phyloP scores from a whole-genome alignment of 495 filamentous ascomycete species.

The Daldinia decipiens region DNA sequence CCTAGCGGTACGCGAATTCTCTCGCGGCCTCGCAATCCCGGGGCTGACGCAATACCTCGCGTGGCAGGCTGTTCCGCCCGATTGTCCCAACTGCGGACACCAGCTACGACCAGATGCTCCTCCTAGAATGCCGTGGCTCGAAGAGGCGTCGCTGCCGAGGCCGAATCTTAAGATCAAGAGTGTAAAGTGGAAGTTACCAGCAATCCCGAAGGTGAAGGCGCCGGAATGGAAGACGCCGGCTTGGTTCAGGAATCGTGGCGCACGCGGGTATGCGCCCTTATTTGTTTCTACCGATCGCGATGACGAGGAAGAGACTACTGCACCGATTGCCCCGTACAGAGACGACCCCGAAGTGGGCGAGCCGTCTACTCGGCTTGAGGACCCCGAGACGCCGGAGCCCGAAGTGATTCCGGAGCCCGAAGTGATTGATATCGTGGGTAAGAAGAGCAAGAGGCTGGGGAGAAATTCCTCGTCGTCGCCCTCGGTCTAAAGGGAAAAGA shows the following conservation, averaged over 20 bases:
- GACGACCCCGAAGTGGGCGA: conserved; percentile 40
- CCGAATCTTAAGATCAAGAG: conserved; percentile 19
- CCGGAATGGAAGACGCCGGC: conserved; percentile 47
- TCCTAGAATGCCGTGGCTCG: conserved; percentile 52
- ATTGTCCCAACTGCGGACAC: conserved; percentile 55
- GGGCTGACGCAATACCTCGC: conserved; percentile 49
- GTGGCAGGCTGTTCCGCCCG: conserved; percentile 51
- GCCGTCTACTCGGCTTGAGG: conserved; percentile 21
- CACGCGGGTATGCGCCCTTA: conserved; percentile 35
- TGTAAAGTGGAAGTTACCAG: conserved; percentile 35
- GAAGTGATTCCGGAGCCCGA: conserved; percentile 35
- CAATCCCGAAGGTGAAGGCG: conserved; percentile 33
- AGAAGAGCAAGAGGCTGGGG: conserved; percentile 29
- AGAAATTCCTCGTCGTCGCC: conserved; percentile 34
- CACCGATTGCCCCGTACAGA: conserved; percentile 26
- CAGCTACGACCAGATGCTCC: conserved; percentile 48
- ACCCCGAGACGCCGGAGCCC: conserved; percentile 26
- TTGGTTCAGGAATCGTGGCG: conserved; percentile 40
- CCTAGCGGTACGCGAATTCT: conserved; percentile 52
- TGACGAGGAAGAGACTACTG: conserved; percentile 9
- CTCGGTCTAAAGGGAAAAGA: background rate
- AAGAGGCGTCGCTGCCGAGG: conserved; percentile 44
- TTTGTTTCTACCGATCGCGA: conserved; percentile 46
- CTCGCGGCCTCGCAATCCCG: conserved; percentile 52
- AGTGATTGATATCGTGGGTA: conserved; percentile 39